These are phyloP conservation scores for Exobasidium cylindrosporum DNA, from an alignment of 1,284 basidiomycete species.

Conservation along the genomic window DNA sequence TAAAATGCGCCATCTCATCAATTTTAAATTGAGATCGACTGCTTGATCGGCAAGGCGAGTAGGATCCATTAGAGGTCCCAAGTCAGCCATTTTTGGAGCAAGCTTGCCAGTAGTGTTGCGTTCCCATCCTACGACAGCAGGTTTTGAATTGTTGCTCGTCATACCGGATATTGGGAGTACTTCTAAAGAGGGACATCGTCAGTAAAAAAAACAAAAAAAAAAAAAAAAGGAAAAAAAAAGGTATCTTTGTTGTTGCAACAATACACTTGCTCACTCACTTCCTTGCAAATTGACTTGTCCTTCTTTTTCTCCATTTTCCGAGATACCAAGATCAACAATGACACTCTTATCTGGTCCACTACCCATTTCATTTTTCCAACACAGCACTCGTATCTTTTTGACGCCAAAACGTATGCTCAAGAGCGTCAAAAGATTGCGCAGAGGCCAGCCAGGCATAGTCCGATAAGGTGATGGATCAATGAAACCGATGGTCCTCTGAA, in stretches of 20 bases:
- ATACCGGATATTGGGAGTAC: constrained; percentile 15
- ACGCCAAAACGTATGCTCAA: constrained; percentile 45
- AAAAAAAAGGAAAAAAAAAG: no score
- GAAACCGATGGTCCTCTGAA: constrained; percentile 59
- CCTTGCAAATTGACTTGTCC: not conserved
- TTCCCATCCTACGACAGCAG: constrained; percentile 87
- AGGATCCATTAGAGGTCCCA: constrained; percentile 95
- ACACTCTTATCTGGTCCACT: constrained; percentile 4
- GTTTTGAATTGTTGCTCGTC: constrained; percentile 44
- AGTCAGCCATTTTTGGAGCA: constrained; percentile 79
- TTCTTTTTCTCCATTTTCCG: not conserved
- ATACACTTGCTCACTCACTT: constrained; percentile 1
- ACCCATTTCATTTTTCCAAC: constrained; percentile 43
- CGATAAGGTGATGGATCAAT: constrained; percentile 79
- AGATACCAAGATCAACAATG: not conserved
- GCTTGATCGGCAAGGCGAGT: constrained; percentile 85
- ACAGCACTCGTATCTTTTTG: constrained; percentile 59
- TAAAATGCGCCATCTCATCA: constrained; percentile 96
- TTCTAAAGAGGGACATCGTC: constrained; percentile 10
- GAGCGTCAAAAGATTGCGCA: constrained; percentile 84
- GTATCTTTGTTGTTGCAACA: no score
- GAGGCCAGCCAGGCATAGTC: constrained; percentile 83
- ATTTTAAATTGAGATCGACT: constrained; percentile 90
- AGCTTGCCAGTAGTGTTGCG: constrained; percentile 80
- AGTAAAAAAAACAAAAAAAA: no score